Conservation (phyloP, 331 rosid species). For the Ulmus americana region DNA sequence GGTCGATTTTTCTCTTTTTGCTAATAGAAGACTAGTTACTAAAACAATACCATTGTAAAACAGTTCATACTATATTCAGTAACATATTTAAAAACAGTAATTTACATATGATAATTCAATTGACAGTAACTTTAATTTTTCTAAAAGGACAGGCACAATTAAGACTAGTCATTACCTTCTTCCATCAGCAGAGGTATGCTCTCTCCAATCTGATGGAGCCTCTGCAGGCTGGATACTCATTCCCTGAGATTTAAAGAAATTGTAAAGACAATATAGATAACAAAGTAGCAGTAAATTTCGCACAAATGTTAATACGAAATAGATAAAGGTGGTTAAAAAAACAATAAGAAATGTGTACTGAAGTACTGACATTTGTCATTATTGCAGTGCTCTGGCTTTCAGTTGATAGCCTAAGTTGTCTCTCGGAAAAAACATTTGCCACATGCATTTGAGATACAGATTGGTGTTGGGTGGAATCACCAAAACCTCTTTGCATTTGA, state of each 20-base stretch:
- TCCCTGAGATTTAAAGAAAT: slow-evolving; percentile 39
- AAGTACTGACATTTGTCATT: slow-evolving; percentile 33
- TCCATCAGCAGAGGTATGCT: slow-evolving; percentile 78
- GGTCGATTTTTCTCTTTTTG: too few species aligned
- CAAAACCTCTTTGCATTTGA: slow-evolving; percentile 52
- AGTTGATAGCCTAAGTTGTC: slow-evolving; percentile 27
- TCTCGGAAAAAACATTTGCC: slow-evolving; percentile 40
- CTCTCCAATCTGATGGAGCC: slow-evolving; percentile 71
- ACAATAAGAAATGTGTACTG: slow-evolving; percentile 31
- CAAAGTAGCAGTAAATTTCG: background rate
- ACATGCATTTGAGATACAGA: slow-evolving; percentile 52
- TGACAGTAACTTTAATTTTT: too few species aligned
- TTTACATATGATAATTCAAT: background rate
- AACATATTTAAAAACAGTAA: background rate
- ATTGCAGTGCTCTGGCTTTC: slow-evolving; percentile 39
- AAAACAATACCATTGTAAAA: too few species aligned
- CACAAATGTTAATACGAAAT: slow-evolving; percentile 3
- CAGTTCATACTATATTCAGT: background rate
- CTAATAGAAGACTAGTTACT: too few species aligned
- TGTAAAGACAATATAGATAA: background rate
- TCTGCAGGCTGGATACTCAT: slow-evolving; percentile 35
- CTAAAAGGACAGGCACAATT: background rate
- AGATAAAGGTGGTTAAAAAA: background rate
- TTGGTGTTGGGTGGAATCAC: slow-evolving; percentile 46
- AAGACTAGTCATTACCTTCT: slow-evolving; percentile 52